phyloP scores from a whole-genome alignment of 495 filamentous ascomycete genomes.

The Aspergillus panamensis region DNA sequence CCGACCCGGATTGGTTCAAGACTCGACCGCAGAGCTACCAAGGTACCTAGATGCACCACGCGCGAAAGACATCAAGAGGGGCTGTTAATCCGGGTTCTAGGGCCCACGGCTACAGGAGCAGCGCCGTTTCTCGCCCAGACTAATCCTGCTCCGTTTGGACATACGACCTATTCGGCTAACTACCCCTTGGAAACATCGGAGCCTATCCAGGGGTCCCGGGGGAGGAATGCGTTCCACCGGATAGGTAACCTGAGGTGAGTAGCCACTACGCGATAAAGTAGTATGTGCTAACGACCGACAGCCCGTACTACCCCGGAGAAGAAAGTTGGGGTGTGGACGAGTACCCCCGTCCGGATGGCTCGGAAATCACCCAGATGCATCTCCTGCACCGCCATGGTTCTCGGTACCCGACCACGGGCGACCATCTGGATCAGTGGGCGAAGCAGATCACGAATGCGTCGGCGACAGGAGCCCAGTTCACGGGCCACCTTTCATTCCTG shows the following conservation, averaged over 20 bases:
- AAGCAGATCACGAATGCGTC: slow-evolving; percentile 32
- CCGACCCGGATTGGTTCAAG: slow-evolving; percentile 8
- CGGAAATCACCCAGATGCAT: slow-evolving; percentile 14
- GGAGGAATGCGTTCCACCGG: slow-evolving; percentile 7
- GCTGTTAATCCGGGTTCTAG: not conserved
- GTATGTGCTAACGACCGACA: not conserved
- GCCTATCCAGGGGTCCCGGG: slow-evolving; percentile 2
- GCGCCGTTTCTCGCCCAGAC: slow-evolving; percentile 4
- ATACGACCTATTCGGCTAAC: slow-evolving; percentile 3
- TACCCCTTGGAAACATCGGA: slow-evolving; percentile 3
- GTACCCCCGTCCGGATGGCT: slow-evolving; percentile 3
- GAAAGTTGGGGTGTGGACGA: slow-evolving; percentile 10
- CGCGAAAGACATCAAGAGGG: no score
- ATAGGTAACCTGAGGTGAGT: slow-evolving; percentile 13
- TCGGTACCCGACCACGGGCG: slow-evolving; percentile 7
- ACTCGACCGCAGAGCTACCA: slow-evolving; percentile 7
- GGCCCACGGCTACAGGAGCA: slow-evolving; percentile 2
- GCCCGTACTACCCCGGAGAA: slow-evolving; percentile 6
- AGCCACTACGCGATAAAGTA: not conserved
- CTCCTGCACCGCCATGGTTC: slow-evolving; percentile 13
- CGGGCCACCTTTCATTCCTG: slow-evolving; percentile 48
- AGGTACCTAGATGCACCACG: not conserved
- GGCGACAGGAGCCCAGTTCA: slow-evolving; percentile 33
- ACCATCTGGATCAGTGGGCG: slow-evolving; percentile 28
- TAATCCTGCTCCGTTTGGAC: slow-evolving; percentile 5